Evolutionary conservation across 225 moss, liverwort and hornwort species (phyloP).

Genomic region (Marchantia polymorpha): DNA sequence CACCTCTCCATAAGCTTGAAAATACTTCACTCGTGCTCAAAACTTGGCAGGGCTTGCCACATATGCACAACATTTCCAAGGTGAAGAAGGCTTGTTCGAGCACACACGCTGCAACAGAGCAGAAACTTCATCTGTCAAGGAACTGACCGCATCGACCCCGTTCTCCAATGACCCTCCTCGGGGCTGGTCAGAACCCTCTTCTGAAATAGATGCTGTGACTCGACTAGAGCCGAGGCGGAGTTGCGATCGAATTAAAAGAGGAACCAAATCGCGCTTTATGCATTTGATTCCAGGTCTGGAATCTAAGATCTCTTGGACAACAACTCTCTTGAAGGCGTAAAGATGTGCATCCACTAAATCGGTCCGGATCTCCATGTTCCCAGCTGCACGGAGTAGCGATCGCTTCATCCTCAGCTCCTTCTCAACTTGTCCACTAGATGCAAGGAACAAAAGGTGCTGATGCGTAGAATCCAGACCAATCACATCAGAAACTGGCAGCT

Average conservation of each 20-base stretch:
- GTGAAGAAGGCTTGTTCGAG: conserved; percentile 29
- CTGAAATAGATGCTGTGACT: conserved; percentile 26
- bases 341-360: conserved; percentile 93
- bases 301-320: conserved; percentile 84
- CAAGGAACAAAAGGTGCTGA: conserved; percentile 61
- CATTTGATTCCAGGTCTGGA: conserved; percentile 81
- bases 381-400: conserved; percentile 67
- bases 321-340: conserved; percentile 79
- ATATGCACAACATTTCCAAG: conserved; percentile 76
- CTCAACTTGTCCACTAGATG: conserved; percentile 55
- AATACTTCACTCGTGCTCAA: conserved; percentile 80
- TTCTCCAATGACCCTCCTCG: conserved; percentile 20
- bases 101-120: conserved; percentile 33
- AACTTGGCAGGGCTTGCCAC: conserved; percentile 80
- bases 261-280: conserved; percentile 88
- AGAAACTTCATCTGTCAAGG: conserved; percentile 28
- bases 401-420: conserved; percentile 77
- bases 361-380: conserved; percentile 84
- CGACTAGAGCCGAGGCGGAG: conserved; percentile 52
- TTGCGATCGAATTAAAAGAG: conserved; percentile 87
- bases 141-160: conserved; percentile 42
- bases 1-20: conserved; percentile 87
- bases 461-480: conserved; percentile 80
- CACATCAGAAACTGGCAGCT: conserved; percentile 67
- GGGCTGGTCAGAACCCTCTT: conserved; percentile 26